These are phyloP conservation scores for Fusarium sacchari DNA, from an alignment of 2,329 filamentous ascomycete genomes.

Conservation along the genomic window DNA sequence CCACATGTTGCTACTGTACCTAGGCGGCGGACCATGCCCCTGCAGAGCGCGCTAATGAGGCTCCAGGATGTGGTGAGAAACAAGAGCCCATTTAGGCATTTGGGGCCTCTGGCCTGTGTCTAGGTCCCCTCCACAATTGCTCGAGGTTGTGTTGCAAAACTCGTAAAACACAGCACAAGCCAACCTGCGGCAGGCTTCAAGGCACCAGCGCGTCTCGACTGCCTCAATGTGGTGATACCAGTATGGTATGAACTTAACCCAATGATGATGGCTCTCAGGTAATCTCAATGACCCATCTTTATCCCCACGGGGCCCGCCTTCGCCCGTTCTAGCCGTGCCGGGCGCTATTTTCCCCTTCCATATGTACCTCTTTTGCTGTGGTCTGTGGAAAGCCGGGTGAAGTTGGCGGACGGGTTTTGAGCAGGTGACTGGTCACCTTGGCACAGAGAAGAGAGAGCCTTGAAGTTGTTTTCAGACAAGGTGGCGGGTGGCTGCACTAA, in stretches of 20 bases:
- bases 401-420: conserved; percentile 16
- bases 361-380: not conserved
- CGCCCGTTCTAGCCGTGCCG: conserved; percentile 18
- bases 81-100: conserved; percentile 20
- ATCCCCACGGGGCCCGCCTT: conserved; percentile 32
- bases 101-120: not conserved
- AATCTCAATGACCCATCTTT: conserved; percentile 24
- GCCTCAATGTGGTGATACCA: not conserved
- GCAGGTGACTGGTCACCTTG: conserved; percentile 39
- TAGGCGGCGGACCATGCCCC: conserved; percentile 1
- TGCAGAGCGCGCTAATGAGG: conserved; percentile 27
- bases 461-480: conserved; percentile 34
- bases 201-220: not conserved
- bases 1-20: conserved; percentile 7
- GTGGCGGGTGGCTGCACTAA: conserved; percentile 32
- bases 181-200: conserved; percentile 5
- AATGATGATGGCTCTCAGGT: conserved; percentile 17
- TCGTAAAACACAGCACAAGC: conserved; percentile 23
- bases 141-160: conserved; percentile 8
- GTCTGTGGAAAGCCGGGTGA: not conserved
- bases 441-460: conserved; percentile 17
- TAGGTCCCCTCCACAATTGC: conserved; percentile 5
- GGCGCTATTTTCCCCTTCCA: conserved; percentile 7
- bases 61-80: conserved; percentile 34
- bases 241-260: not conserved